Percentiles rank a stretch among this genome's conserved stretches.
phyloP scores from a whole-genome alignment of 2,329 filamentous ascomycete genomes.

The Samsoniella hepiali region DNA sequence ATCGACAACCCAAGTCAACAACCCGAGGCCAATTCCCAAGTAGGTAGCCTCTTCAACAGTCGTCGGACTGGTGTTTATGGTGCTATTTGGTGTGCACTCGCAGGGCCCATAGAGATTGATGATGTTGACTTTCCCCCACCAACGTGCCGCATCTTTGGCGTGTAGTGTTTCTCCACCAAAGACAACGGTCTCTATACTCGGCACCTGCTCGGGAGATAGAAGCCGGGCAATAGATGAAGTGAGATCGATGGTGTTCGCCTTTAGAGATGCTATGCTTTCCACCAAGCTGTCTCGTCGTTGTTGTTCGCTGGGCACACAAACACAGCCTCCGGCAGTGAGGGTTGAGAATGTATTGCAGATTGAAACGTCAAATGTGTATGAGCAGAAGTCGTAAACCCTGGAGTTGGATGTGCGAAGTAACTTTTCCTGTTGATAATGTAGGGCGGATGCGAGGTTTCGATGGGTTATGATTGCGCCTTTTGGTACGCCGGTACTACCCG shows the following conservation, averaged over 20 bases:
- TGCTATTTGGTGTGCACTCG: background rate
- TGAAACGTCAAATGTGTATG: background rate
- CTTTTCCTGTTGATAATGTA: background rate
- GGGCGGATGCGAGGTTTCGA: background rate
- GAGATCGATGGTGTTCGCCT: background rate
- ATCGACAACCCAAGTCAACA: conserved; percentile 2
- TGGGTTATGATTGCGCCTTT: background rate
- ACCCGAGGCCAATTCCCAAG: background rate
- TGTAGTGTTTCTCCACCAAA: background rate
- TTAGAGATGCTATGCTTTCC: background rate
- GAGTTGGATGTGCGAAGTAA: background rate
- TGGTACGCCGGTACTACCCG: background rate
- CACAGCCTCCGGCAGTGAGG: background rate
- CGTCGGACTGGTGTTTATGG: background rate
- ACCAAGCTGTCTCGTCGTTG: background rate
- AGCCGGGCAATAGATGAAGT: background rate
- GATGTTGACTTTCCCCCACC: background rate
- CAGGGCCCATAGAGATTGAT: background rate
- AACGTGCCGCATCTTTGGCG: background rate
- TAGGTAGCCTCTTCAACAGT: background rate
- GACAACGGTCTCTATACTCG: background rate
- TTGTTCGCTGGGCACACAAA: background rate
- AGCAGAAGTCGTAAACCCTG: background rate
- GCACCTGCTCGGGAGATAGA: background rate
- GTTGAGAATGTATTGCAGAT: background rate